Evolutionary conservation across 148 eudicot genomes (phyloP).

Genomic region (Chenopodium berlandieri): DNA sequence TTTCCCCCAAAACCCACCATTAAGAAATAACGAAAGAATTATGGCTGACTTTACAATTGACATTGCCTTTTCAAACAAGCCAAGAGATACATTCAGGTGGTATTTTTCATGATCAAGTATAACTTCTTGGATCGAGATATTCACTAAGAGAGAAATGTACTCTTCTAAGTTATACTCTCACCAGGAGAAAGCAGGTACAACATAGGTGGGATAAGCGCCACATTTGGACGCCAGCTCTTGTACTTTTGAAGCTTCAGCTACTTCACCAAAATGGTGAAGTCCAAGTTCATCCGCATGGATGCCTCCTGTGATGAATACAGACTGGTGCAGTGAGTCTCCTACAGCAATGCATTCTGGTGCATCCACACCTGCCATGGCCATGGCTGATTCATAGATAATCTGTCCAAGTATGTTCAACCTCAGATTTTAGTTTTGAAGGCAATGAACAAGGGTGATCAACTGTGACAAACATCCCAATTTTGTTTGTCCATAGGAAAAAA

Average conservation of each 20-base stretch:
- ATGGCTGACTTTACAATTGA: not conserved
- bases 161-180: conserved; percentile 12
- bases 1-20: not conserved
- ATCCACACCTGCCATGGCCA: conserved; percentile 69
- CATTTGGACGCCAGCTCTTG: conserved; percentile 55
- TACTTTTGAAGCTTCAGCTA: conserved; percentile 51
- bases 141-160: not conserved
- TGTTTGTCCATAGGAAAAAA: not conserved
- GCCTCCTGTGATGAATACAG: conserved; percentile 70
- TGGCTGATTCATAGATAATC: conserved; percentile 80
- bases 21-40: not conserved
- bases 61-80: not conserved
- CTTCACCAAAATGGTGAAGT: conserved; percentile 54
- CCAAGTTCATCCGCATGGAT: conserved; percentile 87
- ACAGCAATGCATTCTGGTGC: conserved; percentile 79
- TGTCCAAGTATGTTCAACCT: conserved; percentile 21
- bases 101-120: not conserved
- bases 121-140: not conserved
- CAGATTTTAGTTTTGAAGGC: not conserved
- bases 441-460: not conserved
- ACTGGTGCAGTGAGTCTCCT: conserved; percentile 92
- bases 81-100: not conserved
- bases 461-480: not conserved
- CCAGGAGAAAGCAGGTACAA: conserved; percentile 76
- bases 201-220: conserved; percentile 63